phyloP scores from a whole-genome alignment of 2,329 filamentous ascomycete species.

The Paraconiothyrium brasiliense region DNA sequence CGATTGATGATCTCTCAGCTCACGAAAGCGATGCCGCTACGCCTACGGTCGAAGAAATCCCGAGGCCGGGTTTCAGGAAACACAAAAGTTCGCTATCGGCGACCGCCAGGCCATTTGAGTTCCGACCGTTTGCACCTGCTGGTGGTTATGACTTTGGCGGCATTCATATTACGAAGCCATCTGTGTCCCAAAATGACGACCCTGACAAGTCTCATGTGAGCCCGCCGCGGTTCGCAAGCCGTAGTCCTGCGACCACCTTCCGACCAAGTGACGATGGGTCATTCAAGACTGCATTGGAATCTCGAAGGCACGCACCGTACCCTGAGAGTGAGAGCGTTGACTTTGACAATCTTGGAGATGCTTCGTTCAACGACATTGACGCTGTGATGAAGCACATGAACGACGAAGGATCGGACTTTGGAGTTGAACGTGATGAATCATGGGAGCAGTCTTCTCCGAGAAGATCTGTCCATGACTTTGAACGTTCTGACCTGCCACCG shows the following conservation, averaged over 20 bases:
- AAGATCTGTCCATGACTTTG: conserved; percentile 46
- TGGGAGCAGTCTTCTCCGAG: conserved; percentile 48
- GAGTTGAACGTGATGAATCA: conserved; percentile 70
- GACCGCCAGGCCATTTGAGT: conserved; percentile 74
- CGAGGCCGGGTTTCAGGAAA: conserved; percentile 38
- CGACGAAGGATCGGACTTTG: conserved; percentile 75
- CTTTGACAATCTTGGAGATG: conserved; percentile 47
- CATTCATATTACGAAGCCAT: conserved; percentile 51
- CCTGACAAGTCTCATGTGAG: conserved; percentile 29
- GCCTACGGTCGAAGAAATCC: conserved; percentile 40
- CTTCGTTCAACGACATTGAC: conserved; percentile 85
- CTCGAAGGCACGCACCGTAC: conserved; percentile 43
- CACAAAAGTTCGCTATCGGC: conserved; percentile 71
- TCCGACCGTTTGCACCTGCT: conserved; percentile 41
- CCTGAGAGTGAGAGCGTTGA: conserved; percentile 50
- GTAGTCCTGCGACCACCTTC: conserved; percentile 52
- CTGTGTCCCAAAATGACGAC: conserved; percentile 35
- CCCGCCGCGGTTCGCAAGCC: conserved; percentile 36
- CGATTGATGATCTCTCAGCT: conserved; percentile 34
- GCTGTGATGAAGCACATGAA: conserved; percentile 90
- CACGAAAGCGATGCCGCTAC: conserved; percentile 41
- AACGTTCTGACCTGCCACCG: conserved; percentile 42
- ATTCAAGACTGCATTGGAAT: conserved; percentile 49
- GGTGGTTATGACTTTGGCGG: conserved; percentile 49
- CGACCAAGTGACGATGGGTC: conserved; percentile 52